phyloP scores from a whole-genome alignment of 1,284 basidiomycete genomes.

The Lignosus rhinocerotis region DNA sequence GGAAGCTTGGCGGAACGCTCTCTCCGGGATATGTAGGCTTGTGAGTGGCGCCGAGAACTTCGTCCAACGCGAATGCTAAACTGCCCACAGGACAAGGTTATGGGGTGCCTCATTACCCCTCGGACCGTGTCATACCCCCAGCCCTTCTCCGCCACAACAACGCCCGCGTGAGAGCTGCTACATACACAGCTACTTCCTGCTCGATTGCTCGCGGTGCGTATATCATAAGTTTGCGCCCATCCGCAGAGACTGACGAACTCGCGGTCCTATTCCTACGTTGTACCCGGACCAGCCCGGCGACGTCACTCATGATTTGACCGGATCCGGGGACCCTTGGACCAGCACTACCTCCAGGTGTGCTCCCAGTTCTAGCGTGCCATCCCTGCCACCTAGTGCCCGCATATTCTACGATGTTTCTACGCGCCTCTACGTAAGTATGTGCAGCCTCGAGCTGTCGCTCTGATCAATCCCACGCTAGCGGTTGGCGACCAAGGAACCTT shows the following conservation, averaged over 20 bases:
- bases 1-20: slow-evolving; percentile 8
- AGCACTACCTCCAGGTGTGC: neutral
- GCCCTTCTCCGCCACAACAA: slow-evolving; percentile 9
- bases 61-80: neutral
- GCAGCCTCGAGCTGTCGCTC: neutral
- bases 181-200: slow-evolving; percentile 3
- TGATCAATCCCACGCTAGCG: slow-evolving; percentile 15
- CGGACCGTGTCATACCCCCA: slow-evolving; percentile 15
- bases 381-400: neutral
- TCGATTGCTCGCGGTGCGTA: neutral
- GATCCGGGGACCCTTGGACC: neutral
- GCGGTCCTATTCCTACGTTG: too few relatives aligned
- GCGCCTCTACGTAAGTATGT: neutral
- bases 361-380: neutral
- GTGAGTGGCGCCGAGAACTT: slow-evolving; percentile 14
- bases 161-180: slow-evolving; percentile 11
- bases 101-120: slow-evolving; percentile 11
- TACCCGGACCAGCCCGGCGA: neutral
- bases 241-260: too few relatives aligned
- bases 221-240: neutral
- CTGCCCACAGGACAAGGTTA: slow-evolving; percentile 17
- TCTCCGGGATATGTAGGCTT: slow-evolving; percentile 1
- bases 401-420: neutral
- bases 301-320: neutral
- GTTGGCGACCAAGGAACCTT: slow-evolving; percentile 5